These are phyloP conservation scores for Vitis rotundifolia DNA, from an alignment of 164 flowering plant species.

Conservation along the genomic window DNA sequence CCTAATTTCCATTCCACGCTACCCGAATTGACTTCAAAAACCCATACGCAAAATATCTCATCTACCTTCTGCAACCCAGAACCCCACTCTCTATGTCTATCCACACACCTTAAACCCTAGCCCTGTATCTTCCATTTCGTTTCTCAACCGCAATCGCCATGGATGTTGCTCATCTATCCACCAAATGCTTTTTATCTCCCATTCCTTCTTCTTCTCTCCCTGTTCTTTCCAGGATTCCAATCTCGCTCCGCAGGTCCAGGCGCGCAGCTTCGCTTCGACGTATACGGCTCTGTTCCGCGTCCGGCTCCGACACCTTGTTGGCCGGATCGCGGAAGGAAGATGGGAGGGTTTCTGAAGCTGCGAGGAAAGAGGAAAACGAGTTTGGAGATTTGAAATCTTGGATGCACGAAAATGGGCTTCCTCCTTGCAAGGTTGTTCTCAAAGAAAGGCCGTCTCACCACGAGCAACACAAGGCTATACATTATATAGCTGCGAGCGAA, in stretches of 20 bases:
- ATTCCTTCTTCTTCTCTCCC: slow-evolving; percentile 20
- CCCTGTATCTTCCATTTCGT: neutral
- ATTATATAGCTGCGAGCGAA: slow-evolving; percentile 89
- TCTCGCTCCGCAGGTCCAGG: slow-evolving; percentile 9
- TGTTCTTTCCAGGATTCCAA: slow-evolving; percentile 21
- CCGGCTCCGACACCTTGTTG: slow-evolving; percentile 60
- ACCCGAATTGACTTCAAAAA: too few relatives aligned
- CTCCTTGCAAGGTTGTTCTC: slow-evolving; percentile 81
- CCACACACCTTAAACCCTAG: neutral
- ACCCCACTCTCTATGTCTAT: too few relatives aligned
- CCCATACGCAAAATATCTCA: too few relatives aligned
- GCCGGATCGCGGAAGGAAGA: slow-evolving; percentile 43
- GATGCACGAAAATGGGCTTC: slow-evolving; percentile 92
- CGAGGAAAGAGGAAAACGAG: slow-evolving; percentile 38
- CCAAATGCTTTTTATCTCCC: slow-evolving; percentile 24
- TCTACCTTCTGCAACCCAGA: too few relatives aligned
- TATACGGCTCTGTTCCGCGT: slow-evolving; percentile 39
- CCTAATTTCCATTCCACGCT: too few relatives aligned
- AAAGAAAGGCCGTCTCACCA: slow-evolving; percentile 69
- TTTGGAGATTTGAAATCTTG: slow-evolving; percentile 75
- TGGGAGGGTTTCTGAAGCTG: slow-evolving; percentile 25
- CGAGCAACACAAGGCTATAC: slow-evolving; percentile 57
- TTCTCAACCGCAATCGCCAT: slow-evolving; percentile 10
- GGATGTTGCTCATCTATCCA: slow-evolving; percentile 20
- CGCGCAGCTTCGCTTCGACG: slow-evolving; percentile 19